Conservation (phyloP, 208 protist species). For the Trypanosoma theileri region DNA sequence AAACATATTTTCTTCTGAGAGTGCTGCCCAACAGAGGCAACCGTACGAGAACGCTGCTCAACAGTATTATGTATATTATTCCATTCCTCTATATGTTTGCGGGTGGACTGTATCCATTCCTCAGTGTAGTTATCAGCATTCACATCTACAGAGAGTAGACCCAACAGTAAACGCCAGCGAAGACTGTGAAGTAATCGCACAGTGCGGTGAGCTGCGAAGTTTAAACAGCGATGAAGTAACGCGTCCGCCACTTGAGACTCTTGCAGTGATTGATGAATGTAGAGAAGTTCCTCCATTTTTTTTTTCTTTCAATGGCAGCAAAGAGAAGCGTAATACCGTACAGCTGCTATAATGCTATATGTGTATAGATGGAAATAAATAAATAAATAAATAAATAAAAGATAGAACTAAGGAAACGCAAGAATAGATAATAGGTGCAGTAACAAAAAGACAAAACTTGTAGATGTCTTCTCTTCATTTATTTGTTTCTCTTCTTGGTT, state of each 20-base stretch:
- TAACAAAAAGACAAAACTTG: too few relatives aligned
- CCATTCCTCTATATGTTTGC: slow-evolving; percentile 11
- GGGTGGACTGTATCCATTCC: slow-evolving; percentile 17
- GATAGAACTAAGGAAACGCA: too few relatives aligned
- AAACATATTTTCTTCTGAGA: slow-evolving; percentile 6
- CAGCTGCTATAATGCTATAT: too few relatives aligned
- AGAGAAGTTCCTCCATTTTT: slow-evolving; percentile 25
- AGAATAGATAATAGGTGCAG: too few relatives aligned
- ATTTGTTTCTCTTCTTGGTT: neutral
- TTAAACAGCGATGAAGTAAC: slow-evolving; percentile 19
- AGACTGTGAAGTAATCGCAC: slow-evolving; percentile 24
- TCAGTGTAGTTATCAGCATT: slow-evolving; percentile 1
- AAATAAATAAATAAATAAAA: too few relatives aligned
- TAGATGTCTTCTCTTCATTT: neutral
- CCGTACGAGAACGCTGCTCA: neutral
- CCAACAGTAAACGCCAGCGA: slow-evolving; percentile 28
- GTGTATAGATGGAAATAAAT: too few relatives aligned
- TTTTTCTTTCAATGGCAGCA: too few relatives aligned
- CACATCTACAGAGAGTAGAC: slow-evolving; percentile 26
- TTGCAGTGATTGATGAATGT: slow-evolving; percentile 13
- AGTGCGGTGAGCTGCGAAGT: slow-evolving; percentile 22
- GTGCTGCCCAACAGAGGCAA: neutral
- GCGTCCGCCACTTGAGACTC: slow-evolving; percentile 7
- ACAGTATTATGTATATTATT: slow-evolving; percentile 11
- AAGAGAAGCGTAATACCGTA: too few relatives aligned